phyloP scores from a whole-genome alignment of 129 eudicot genomes.

The Rutidosis leptorrhynchoides region DNA sequence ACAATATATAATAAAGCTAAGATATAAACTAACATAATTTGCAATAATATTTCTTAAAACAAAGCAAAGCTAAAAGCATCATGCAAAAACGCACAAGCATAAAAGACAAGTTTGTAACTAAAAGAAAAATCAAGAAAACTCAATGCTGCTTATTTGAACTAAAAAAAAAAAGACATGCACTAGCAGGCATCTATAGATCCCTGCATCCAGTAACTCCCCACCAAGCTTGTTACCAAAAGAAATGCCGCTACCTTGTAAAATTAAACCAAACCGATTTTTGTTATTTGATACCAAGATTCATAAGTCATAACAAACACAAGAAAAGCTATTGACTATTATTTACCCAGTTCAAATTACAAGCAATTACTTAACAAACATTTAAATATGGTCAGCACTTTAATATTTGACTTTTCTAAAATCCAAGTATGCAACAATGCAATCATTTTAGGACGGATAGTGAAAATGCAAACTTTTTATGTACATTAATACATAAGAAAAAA shows the following conservation, averaged over 20 bases:
- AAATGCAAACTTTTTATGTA: neutral
- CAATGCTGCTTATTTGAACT: neutral
- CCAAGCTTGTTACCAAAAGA: neutral
- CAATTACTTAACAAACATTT: too few species aligned
- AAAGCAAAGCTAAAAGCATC: constrained; percentile 5
- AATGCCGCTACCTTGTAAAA: neutral
- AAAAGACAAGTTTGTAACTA: too few species aligned
- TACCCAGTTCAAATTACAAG: too few species aligned
- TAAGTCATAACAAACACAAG: too few species aligned
- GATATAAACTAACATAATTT: neutral
- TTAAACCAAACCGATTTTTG: neutral
- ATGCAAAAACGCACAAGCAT: neutral
- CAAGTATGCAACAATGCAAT: too few species aligned
- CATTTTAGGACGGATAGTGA: too few species aligned
- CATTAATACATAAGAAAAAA: neutral
- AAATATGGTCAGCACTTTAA: too few species aligned
- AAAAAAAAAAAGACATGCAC: constrained; percentile 7
- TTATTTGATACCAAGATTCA: neutral
- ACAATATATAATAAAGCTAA: too few species aligned
- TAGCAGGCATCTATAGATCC: neutral
- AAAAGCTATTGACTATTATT: too few species aligned
- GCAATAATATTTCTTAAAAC: constrained; percentile 20
- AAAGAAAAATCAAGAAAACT: neutral
- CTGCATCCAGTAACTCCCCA: neutral
- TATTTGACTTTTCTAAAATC: too few species aligned